Percentiles rank a stretch among this genome's conserved stretches.
These are phyloP conservation scores for Myriangium duriaei DNA, from an alignment of 2,329 filamentous ascomycete genomes.

Conservation along the genomic window DNA sequence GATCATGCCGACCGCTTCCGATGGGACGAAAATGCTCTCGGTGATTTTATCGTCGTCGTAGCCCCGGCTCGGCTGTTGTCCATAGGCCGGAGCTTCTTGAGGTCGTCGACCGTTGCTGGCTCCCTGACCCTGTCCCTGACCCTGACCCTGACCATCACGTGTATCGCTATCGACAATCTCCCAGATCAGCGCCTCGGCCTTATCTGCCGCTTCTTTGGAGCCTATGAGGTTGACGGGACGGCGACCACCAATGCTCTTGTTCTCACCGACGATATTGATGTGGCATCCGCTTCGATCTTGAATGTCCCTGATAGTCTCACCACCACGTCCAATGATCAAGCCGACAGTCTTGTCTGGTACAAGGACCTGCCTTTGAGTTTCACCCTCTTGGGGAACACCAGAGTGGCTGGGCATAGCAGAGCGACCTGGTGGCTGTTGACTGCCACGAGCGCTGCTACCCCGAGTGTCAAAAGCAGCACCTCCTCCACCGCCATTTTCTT, in stretches of 20 bases:
- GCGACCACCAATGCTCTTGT: constrained; percentile 81
- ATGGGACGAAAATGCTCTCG: constrained; percentile 74
- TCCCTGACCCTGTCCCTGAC: constrained; percentile 13
- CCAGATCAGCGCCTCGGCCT: constrained; percentile 77
- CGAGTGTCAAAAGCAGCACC: constrained; percentile 9
- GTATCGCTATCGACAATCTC: constrained; percentile 91
- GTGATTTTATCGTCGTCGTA: constrained; percentile 59
- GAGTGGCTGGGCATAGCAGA: constrained; percentile 13
- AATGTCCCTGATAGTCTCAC: constrained; percentile 83
- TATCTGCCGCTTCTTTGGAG: constrained; percentile 56
- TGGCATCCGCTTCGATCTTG: constrained; percentile 90
- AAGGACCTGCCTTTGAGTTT: constrained; percentile 86
- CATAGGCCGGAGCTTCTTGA: constrained; percentile 23
- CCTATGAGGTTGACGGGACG: constrained; percentile 86
- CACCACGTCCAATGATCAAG: constrained; percentile 84
- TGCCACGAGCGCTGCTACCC: constrained; percentile 9
- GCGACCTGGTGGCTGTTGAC: constrained; percentile 16
- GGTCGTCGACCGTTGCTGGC: constrained; percentile 13
- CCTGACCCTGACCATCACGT: constrained; percentile 12
- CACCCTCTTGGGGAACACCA: constrained; percentile 57
- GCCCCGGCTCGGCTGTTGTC: constrained; percentile 27
- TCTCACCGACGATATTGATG: constrained; percentile 88
- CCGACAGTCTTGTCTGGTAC: constrained; percentile 87
- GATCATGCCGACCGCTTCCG: constrained; percentile 90
- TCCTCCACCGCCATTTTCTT: constrained; percentile 58